Base-by-base conservation (phyloP, 768 basidiomycete genomes). In the Tulasnella sp. region DNA sequence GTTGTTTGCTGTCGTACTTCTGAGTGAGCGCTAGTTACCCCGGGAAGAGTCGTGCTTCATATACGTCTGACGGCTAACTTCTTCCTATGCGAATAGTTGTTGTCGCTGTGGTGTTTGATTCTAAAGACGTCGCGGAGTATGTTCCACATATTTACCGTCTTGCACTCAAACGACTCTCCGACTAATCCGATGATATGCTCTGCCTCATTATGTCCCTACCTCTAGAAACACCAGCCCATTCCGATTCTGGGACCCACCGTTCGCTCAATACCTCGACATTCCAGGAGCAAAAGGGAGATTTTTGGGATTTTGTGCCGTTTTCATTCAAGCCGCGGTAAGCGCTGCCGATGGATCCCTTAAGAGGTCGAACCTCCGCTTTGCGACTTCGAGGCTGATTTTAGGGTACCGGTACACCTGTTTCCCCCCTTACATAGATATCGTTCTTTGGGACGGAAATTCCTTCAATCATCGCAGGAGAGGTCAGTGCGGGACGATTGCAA, bases 301-400 rank as follows among this genome's bases (percentile, higher is more conserved):
- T 82, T 83, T 90, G n/a, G 90, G 89, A 11, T 90, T 91, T 81
- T 84, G 88, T 75, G 85, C 88, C 2, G 90, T 89, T 77, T 81
- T 91, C 68, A 88, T 87, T 42, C 87, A 89, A 79, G 89, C 45
- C 6, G 89, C 6, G 85, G 34, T 69, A 49, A 7, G 36, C 15
- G 34, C n/a, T 75, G 15, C 2, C 54, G 15, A 37, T 12, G 14
- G n/a, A 15, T 19, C 82, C 81, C 80, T n/a, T n/a, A n/a, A n/a
- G n/a, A n/a, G n/a, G n/a, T n/a, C n/a, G n/a, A n/a, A n/a, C n/a
- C n/a, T n/a, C n/a, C n/a, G n/a, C n/a, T n/a, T n/a, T n/a, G n/a
- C n/a, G n/a, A n/a, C n/a, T n/a, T n/a, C n/a, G n/a, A n/a, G n/a
- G n/a, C n/a, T n/a, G n/a, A n/a, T n/a, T n/a, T n/a, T n/a, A n/a